phyloP scores from a whole-genome alignment of 202 grass and related monocot genomes.

The Cymbopogon flexuosus region DNA sequence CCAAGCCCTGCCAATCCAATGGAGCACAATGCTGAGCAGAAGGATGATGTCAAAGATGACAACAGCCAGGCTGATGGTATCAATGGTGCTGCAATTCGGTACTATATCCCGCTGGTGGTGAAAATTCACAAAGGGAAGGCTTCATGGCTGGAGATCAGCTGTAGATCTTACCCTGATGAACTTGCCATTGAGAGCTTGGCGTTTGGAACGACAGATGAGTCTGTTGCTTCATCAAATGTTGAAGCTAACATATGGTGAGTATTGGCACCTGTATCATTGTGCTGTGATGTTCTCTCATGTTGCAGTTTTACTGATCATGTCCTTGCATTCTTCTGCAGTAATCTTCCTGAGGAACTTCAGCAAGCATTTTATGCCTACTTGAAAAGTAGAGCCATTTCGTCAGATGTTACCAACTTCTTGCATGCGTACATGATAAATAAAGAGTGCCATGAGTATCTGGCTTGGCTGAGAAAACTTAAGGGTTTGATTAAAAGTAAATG shows the following conservation, averaged over 20 bases:
- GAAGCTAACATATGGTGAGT: constrained; percentile 28
- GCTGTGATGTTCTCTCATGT: background rate
- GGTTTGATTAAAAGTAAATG: constrained; percentile 24
- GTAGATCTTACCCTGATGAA: constrained; percentile 34
- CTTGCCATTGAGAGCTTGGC: constrained; percentile 32
- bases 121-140: constrained; percentile 23
- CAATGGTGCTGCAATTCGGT: no score
- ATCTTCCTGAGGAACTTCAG: constrained; percentile 33
- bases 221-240: constrained; percentile 15
- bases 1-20: background rate
- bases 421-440: constrained; percentile 54
- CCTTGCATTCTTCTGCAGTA: constrained; percentile 23
- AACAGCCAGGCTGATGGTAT: background rate
- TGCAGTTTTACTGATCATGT: constrained; percentile 5
- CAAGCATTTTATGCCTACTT: constrained; percentile 35
- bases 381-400: constrained; percentile 36
- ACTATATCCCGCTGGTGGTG: background rate
- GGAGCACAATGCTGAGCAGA: background rate
- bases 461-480: constrained; percentile 47
- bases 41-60: background rate
- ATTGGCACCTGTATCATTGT: background rate
- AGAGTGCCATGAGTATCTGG: constrained; percentile 43
- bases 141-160: constrained; percentile 39
- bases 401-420: constrained; percentile 31
- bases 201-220: constrained; percentile 2